These are phyloP conservation scores for Paulownia fortunei DNA, from an alignment of 257 asterid species.

Conservation along the genomic window DNA sequence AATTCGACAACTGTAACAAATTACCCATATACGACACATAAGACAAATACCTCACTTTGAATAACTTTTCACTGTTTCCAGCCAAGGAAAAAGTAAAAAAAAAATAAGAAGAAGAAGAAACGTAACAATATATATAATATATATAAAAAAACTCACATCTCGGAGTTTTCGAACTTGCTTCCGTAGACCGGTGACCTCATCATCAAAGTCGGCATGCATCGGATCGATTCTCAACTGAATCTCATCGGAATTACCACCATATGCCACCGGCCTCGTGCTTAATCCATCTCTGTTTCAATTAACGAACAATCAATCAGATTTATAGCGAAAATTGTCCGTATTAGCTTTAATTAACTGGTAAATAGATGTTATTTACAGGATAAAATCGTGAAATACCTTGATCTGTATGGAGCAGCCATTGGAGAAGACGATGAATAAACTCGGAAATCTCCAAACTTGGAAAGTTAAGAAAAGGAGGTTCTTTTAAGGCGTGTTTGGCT, in stretches of 20 bases:
- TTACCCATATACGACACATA: background rate
- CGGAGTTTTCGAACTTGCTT: constrained; percentile 86
- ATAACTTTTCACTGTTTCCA: background rate
- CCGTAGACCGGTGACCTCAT: constrained; percentile 84
- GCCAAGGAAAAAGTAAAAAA: background rate
- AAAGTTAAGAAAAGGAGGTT: too few species aligned
- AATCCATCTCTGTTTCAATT: constrained; percentile 66
- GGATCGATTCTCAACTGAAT: constrained; percentile 91
- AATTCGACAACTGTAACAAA: background rate
- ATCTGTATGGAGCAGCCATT: constrained; percentile 72
- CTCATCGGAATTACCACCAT: constrained; percentile 74
- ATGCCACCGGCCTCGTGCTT: constrained; percentile 81
- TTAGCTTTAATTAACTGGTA: background rate
- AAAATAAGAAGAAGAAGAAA: background rate
- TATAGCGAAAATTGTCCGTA: background rate
- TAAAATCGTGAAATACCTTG: constrained; percentile 51
- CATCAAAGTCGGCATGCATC: constrained; percentile 76
- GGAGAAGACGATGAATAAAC: constrained; percentile 27
- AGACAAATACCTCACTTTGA: background rate
- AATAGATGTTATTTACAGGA: background rate
- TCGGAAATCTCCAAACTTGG: constrained; percentile 10
- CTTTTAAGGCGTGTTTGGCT: background rate
- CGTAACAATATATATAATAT: background rate
- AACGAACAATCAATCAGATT: constrained; percentile 20
- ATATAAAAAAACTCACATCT: constrained; percentile 47